These are phyloP conservation scores for Cyberlindnera mycetangii DNA, from an alignment of 805 yeast genomes.

Conservation along the genomic window DNA sequence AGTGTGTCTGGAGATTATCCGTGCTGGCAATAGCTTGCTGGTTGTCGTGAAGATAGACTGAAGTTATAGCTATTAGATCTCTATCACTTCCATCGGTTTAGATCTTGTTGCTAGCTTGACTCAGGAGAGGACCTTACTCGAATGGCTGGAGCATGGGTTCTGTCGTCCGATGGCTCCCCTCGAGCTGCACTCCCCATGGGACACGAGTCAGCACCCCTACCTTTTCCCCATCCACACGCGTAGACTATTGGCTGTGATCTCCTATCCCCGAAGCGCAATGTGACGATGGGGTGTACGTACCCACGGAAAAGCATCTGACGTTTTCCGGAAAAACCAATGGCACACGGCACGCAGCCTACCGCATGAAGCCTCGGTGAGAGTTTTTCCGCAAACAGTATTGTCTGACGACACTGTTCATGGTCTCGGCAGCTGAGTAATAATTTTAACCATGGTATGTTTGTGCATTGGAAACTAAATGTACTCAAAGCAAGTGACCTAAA, in stretches of 20 bases:
- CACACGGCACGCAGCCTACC: conserved; percentile 2
- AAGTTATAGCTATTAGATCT: no score
- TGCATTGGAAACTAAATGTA: no score
- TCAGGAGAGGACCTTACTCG: no score
- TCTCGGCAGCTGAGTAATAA: no score
- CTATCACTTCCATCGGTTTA: no score
- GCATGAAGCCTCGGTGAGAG: neutral
- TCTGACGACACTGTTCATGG: no score
- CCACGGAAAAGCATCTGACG: neutral
- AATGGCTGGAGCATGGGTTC: neutral
- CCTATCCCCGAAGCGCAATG: neutral
- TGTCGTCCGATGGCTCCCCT: neutral
- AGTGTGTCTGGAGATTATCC: conserved; percentile 4
- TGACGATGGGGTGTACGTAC: no score
- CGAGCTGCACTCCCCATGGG: conserved; percentile 1
- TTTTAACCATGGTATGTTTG: no score
- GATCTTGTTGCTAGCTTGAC: no score
- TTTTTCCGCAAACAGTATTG: neutral
- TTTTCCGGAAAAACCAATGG: conserved; percentile 6
- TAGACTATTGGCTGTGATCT: neutral
- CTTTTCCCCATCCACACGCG: neutral
- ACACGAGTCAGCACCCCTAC: neutral
- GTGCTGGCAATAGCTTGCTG: neutral
- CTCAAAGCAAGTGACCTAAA: no score
- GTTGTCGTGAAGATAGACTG: no score